Evolutionary conservation across 495 filamentous ascomycete species (phyloP).

Genomic region (Hyaloscypha hepaticicola): DNA sequence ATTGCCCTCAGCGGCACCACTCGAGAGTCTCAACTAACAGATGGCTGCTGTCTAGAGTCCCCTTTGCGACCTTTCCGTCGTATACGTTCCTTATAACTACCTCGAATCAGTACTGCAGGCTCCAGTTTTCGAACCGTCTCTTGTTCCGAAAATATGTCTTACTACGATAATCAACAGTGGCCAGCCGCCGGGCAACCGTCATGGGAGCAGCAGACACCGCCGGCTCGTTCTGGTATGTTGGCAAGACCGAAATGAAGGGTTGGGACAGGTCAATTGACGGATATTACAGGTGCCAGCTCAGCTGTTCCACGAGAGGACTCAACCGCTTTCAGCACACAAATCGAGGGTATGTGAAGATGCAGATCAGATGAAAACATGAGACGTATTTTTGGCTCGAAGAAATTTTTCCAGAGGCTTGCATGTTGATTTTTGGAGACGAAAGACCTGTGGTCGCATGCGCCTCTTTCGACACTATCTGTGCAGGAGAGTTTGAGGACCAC

Average conservation of each 20-base stretch:
- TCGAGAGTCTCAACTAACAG: background rate
- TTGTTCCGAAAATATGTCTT: constrained; percentile 61
- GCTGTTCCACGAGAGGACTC: constrained; percentile 74
- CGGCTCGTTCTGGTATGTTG: constrained; percentile 77
- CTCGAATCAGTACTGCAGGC: constrained; percentile 32
- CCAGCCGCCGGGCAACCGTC: constrained; percentile 60
- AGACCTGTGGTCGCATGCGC: constrained; percentile 13
- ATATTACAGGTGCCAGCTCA: constrained; percentile 67
- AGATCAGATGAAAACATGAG: background rate
- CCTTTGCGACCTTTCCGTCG: constrained; percentile 23
- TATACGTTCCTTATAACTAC: constrained; percentile 29
- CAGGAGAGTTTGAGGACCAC: background rate
- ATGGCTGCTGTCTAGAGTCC: constrained; percentile 12
- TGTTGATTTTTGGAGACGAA: background rate
- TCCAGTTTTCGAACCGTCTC: constrained; percentile 30
- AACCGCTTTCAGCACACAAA: constrained; percentile 80
- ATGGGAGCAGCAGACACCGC: constrained; percentile 85
- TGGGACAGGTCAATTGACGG: constrained; percentile 37
- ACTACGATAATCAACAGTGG: constrained; percentile 89
- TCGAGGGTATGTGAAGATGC: constrained; percentile 73
- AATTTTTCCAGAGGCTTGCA: background rate
- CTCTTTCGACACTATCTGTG: constrained; percentile 4
- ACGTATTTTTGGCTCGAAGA: background rate
- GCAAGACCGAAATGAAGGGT: too few relatives aligned
- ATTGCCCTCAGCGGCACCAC: background rate